Evolutionary conservation across 2,329 filamentous ascomycete genomes (phyloP).

Genomic region (Alternaria triticimaculans): DNA sequence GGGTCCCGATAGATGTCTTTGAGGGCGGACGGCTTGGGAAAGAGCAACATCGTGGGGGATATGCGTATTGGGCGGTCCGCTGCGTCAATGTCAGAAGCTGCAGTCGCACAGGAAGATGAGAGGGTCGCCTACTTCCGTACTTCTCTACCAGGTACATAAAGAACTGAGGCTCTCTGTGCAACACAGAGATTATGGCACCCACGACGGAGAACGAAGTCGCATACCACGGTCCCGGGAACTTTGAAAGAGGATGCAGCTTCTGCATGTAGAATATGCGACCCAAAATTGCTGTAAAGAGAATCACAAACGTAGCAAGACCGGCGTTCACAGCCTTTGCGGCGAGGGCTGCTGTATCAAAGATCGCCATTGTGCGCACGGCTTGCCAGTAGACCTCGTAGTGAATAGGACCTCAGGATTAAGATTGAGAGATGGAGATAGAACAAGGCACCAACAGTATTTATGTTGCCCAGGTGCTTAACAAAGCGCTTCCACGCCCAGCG

Average conservation of each 20-base stretch:
- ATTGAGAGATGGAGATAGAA: background rate
- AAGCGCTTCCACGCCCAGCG: background rate
- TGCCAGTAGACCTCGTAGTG: background rate
- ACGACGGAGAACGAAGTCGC: constrained; percentile 44
- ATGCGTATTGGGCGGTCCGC: constrained; percentile 48
- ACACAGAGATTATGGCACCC: constrained; percentile 34
- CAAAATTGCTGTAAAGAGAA: constrained; percentile 14
- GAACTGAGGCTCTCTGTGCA: constrained; percentile 37
- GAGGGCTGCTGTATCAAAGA: background rate
- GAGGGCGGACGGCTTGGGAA: constrained; percentile 44
- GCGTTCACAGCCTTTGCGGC: constrained; percentile 3
- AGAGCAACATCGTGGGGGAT: constrained; percentile 48
- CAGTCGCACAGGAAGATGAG: background rate
- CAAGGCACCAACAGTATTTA: background rate
- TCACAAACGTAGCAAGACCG: constrained; percentile 1
- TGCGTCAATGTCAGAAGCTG: constrained; percentile 10
- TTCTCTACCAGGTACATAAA: constrained; percentile 35
- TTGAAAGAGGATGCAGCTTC: constrained; percentile 52
- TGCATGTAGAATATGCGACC: constrained; percentile 45
- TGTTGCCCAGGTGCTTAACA: background rate
- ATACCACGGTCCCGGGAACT: constrained; percentile 54
- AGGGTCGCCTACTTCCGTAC: constrained; percentile 36
- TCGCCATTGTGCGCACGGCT: background rate
- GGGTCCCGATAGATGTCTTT: constrained; percentile 53
- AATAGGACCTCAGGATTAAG: background rate